Base-by-base conservation (phyloP, 345 rosid genomes). In the Excoecaria agallocha region DNA sequence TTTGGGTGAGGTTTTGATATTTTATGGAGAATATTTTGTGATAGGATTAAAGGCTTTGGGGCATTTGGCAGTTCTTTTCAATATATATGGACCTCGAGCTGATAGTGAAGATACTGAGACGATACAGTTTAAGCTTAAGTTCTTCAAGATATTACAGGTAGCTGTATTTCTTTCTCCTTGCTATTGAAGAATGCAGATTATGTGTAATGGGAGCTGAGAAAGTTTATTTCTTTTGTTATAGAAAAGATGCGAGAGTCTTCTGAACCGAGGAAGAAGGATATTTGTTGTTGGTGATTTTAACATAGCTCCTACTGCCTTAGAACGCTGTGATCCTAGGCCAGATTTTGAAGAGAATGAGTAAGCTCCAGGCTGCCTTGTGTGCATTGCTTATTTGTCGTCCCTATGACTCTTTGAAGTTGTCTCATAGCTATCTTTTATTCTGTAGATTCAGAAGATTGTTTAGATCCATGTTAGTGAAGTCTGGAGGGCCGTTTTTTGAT, bases 51-150 rank as follows among this genome's bases (percentile, higher is more conserved):
- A 71, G 56, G 15, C 6, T 57, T 15, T 68, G 75, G 48, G n/a
- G 17, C 16, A 61, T 80, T 83, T 71, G 0, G 79, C 83, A 94
- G 98, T 92, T 82, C 84, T 94, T 41, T 94, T 92, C 68, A 94
- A 94, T 80, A 56, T 94, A 25, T 91, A 92, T 78, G 97, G 99
- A 8, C 99, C 99, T n/a, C 89, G 98, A 83, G 97, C 98, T 48
- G 89, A 48, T 17, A 76, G 82, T 67, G 89, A 88, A 74, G 99
- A 93, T 82, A 68, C 59, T 10, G 94, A 89, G 55, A 93, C 98
- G 84, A 78, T 89, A 30, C 84, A 89, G 74, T 95, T 95, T 84
- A 95, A 95, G 91, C 89, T 74, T 66, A 81, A 38, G 58, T 93
- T 95, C 76, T 95, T 43, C 76, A 85, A 81, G 79, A 80, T 87